Percentiles rank a stretch among this genome's conserved stretches.
Evolutionary conservation across 768 basidiomycete species (phyloP).

Genomic region (Leccinum subgranulosum): DNA sequence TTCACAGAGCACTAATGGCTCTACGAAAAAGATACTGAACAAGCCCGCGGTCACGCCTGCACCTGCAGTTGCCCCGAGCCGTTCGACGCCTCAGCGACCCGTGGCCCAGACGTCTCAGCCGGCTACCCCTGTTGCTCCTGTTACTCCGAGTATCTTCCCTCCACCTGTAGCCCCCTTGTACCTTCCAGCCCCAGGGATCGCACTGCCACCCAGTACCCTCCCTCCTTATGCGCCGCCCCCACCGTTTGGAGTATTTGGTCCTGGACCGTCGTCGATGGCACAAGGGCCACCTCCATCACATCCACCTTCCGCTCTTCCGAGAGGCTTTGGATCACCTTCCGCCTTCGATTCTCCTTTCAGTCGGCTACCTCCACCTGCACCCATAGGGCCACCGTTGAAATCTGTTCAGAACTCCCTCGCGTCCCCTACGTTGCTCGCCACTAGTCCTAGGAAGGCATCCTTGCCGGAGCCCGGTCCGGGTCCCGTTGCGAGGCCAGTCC

Average conservation of each 20-base stretch:
- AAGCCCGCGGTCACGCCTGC: slow-evolving; percentile 39
- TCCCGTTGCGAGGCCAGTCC: slow-evolving; percentile 50
- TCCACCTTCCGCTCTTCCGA: slow-evolving; percentile 52
- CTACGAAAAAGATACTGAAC: slow-evolving; percentile 60
- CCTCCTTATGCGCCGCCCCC: slow-evolving; percentile 56
- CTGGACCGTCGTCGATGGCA: slow-evolving; percentile 40
- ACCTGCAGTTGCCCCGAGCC: slow-evolving; percentile 31
- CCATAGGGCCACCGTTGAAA: slow-evolving; percentile 56
- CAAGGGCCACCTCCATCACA: slow-evolving; percentile 44
- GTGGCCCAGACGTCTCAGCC: slow-evolving; percentile 41
- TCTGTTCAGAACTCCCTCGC: slow-evolving; percentile 32
- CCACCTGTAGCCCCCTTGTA: slow-evolving; percentile 50
- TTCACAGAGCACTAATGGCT: slow-evolving; percentile 44
- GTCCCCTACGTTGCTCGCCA: slow-evolving; percentile 41
- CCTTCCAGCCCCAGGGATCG: slow-evolving; percentile 38
- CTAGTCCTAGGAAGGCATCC: slow-evolving; percentile 49
- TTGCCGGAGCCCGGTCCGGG: slow-evolving; percentile 47
- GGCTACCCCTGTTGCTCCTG: slow-evolving; percentile 39
- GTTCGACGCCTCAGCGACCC: slow-evolving; percentile 37
- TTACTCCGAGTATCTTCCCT: slow-evolving; percentile 37
- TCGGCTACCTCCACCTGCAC: slow-evolving; percentile 42
- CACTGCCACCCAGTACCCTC: slow-evolving; percentile 42
- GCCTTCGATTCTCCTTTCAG: slow-evolving; percentile 51
- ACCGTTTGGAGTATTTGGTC: slow-evolving; percentile 49
- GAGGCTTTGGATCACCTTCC: slow-evolving; percentile 48